Conservation (phyloP, 768 basidiomycete species). For the Russula dissimulans region DNA sequence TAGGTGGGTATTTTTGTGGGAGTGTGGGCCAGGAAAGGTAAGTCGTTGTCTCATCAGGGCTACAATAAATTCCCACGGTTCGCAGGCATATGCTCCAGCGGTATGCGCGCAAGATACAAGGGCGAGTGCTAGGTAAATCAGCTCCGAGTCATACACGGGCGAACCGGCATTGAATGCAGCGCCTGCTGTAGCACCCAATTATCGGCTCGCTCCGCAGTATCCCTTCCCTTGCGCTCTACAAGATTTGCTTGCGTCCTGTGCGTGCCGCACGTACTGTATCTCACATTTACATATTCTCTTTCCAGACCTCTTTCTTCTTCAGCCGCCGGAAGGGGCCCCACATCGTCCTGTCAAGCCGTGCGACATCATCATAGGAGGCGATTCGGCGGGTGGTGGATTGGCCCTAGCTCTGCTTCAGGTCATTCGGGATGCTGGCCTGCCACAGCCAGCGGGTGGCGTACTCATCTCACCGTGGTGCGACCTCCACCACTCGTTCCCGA, state of each 20-base stretch:
- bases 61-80: not conserved
- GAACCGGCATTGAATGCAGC: not conserved
- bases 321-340: constrained; percentile 68
- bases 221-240: constrained; percentile 92
- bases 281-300: not conserved
- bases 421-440: constrained; percentile 78
- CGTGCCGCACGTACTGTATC: constrained; percentile 20
- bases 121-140: constrained; percentile 65
- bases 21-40: constrained; percentile 73
- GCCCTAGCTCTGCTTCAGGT: constrained; percentile 76
- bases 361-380: constrained; percentile 80
- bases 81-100: constrained; percentile 66
- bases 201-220: constrained; percentile 87
- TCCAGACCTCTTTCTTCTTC: constrained; percentile 80
- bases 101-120: constrained; percentile 86
- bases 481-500: constrained; percentile 89
- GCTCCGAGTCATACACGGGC: not conserved
- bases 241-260: constrained; percentile 82
- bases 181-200: constrained; percentile 51
- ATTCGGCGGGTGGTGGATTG: constrained; percentile 92
- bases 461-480: constrained; percentile 91
- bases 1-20: constrained; percentile 76
- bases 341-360: constrained; percentile 75
- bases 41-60: not conserved
- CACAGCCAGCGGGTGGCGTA: constrained; percentile 77